Evolutionary conservation across 306 rosid genomes (phyloP), one percentile per base, ranked within the genome.

Genomic region (Prunus mume): DNA sequence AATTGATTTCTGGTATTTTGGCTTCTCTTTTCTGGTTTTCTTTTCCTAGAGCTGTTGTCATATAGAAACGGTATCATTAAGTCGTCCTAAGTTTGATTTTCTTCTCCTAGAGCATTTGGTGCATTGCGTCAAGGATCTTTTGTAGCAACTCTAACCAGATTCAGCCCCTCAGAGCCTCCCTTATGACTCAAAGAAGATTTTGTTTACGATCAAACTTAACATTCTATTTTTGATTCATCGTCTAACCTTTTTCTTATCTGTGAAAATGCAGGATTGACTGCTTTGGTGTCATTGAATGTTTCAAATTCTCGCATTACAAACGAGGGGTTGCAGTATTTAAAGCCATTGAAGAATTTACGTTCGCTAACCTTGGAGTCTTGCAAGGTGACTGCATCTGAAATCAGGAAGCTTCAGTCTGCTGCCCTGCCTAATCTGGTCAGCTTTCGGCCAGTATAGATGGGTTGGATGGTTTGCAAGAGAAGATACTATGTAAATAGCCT

Each of bases 311-410:
- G 91, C 27, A 78, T 91, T 72, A 87, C 89, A 65, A 76, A 68
- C 28, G 73, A 74, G 12, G 97, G 97, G 51, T 79, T 91, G 78
- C 85, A 71, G 71, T 80, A 89, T 79, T 80, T 91, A 82, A 91
- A 78, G 81, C 77, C 93, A 22, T 80, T 91, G 19, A 87, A 81
- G 80, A 89, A 87, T 85, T 74, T 91, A 74, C 81, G 85, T 58
- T 89, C 90, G 27, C 82, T 91, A 57, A 91, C 93, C 62, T 80
- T 91, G 82, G 97, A 91, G 54, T 86, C 89, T 19, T 86, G 92
- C 82, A 83, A 80, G 85, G 92, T 91, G 83, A 91, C 93, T 7
- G 86, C 92, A 68, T 78, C 74, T 43, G 93, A 84, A 77, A 86
- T 91, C 56, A 89, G 81, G 90, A 91, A 83, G 77, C 87, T 91